Conservation (phyloP, 176 grass and related monocot species). For the Carex scoparia region DNA sequence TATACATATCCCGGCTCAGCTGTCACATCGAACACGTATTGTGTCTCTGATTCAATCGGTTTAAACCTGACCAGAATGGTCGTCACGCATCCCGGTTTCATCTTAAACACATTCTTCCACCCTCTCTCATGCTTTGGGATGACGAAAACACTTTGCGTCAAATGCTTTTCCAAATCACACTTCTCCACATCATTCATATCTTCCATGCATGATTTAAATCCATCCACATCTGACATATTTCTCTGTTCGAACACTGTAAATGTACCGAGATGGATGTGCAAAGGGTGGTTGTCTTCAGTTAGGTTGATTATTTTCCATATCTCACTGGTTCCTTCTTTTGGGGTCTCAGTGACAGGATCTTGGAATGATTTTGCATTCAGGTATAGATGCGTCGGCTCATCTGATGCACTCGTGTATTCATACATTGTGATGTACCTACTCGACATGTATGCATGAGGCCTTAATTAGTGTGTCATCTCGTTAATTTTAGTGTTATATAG, state of each 20-base stretch:
- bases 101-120: conserved; percentile 98
- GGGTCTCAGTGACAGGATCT: conserved; percentile 71
- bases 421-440: conserved; percentile 60
- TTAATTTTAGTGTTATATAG: neutral
- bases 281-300: conserved; percentile 84
- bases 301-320: conserved; percentile 92
- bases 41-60: conserved; percentile 27
- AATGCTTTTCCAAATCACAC: conserved; percentile 36
- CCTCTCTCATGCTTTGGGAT: conserved; percentile 48
- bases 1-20: conserved; percentile 77
- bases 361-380: conserved; percentile 53
- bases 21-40: conserved; percentile 53
- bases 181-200: conserved; percentile 36
- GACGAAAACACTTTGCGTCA: conserved; percentile 7
- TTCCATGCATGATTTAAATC: conserved; percentile 58
- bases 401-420: conserved; percentile 48
- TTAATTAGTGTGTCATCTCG: neutral
- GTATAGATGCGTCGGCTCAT: conserved; percentile 81
- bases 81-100: conserved; percentile 43
- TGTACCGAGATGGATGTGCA: conserved; percentile 68
- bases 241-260: conserved; percentile 62
- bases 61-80: conserved; percentile 63
- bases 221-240: conserved; percentile 37
- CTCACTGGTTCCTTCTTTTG: conserved; percentile 55
- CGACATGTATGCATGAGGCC: neutral